phyloP scores from a whole-genome alignment of 2,329 filamentous ascomycete genomes.

The Sporothrix schenckii region DNA sequence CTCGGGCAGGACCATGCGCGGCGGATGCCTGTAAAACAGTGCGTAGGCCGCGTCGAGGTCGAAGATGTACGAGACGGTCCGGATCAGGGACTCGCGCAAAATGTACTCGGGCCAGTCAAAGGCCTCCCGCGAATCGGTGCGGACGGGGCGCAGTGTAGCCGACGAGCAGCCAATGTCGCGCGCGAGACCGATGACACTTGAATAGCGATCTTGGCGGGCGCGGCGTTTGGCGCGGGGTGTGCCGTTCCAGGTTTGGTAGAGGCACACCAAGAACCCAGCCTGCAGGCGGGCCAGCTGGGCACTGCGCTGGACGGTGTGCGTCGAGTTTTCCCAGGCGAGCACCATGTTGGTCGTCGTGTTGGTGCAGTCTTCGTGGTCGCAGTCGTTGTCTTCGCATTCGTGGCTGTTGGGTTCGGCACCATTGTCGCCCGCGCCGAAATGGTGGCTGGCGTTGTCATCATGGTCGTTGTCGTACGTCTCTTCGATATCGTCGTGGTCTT shows the following conservation, averaged over 20 bases:
- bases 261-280: slow-evolving; percentile 15
- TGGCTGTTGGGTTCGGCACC: neutral
- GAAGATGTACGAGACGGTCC: slow-evolving; percentile 24
- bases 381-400: slow-evolving; percentile 1
- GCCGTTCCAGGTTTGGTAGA: slow-evolving; percentile 26
- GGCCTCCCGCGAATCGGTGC: neutral
- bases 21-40: slow-evolving; percentile 19
- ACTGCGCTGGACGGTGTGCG: slow-evolving; percentile 2
- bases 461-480: neutral
- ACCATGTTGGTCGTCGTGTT: neutral
- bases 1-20: slow-evolving; percentile 18
- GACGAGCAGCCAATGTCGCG: slow-evolving; percentile 21
- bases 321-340: slow-evolving; percentile 19
- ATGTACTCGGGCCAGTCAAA: slow-evolving; percentile 28
- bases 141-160: neutral
- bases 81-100: slow-evolving; percentile 14
- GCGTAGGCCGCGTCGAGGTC: slow-evolving; percentile 19
- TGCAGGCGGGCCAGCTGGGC: slow-evolving; percentile 19
- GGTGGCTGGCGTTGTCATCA: neutral
- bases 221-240: neutral
- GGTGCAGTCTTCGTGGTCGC: slow-evolving; percentile 14
- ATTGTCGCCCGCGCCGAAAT: neutral
- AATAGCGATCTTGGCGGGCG: slow-evolving; percentile 3
- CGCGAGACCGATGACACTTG: slow-evolving; percentile 4
- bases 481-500: slow-evolving; percentile 4